Conservation (phyloP, 768 basidiomycete species). For the Mycena rebaudengoi region DNA sequence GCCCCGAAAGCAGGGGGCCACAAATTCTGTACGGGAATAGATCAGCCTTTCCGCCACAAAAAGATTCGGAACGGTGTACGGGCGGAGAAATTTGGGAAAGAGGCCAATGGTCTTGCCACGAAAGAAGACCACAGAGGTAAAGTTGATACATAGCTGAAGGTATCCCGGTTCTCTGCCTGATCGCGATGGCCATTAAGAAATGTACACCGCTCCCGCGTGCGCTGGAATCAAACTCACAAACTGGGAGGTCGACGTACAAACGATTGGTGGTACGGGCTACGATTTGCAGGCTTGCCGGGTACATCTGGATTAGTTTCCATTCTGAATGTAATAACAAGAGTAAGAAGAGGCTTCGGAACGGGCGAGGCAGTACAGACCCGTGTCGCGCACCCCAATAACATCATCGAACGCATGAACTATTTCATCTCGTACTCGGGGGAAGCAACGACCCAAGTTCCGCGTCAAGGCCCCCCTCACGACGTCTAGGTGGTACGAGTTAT, state of each 20-base stretch:
- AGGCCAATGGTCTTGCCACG: background rate
- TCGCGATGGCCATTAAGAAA: background rate
- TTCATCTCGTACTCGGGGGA: constrained; percentile 19
- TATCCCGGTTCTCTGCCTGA: background rate
- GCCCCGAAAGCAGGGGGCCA: background rate
- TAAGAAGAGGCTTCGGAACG: background rate
- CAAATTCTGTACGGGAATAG: background rate
- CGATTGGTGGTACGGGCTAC: constrained; percentile 13
- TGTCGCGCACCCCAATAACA: background rate
- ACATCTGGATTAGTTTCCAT: constrained; percentile 13
- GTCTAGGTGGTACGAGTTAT: background rate
- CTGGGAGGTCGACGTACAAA: constrained; percentile 18
- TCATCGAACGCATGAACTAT: constrained; percentile 11
- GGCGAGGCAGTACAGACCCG: background rate
- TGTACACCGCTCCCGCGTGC: background rate
- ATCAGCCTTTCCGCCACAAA: background rate
- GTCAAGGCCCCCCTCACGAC: constrained; percentile 15
- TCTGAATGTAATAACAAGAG: background rate
- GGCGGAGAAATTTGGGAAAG: background rate
- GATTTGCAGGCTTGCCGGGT: constrained; percentile 10
- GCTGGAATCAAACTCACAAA: constrained; percentile 2
- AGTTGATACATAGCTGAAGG: background rate
- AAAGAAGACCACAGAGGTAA: background rate
- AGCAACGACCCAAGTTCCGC: constrained; percentile 4
- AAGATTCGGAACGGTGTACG: background rate